Evolutionary conservation across 768 basidiomycete species (phyloP).

Genomic region (Kwoniella sp.): DNA sequence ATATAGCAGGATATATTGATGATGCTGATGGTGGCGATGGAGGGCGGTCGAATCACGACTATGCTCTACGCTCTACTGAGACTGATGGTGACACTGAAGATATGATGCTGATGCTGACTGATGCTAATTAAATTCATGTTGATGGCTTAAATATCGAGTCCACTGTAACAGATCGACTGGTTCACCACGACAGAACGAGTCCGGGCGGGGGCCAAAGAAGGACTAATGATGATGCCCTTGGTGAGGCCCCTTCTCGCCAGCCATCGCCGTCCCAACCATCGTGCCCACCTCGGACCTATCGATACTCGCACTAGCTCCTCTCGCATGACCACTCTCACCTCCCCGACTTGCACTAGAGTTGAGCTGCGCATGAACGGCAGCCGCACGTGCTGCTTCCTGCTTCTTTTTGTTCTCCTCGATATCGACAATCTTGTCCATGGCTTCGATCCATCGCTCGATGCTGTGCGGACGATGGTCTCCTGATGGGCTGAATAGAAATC

Average conservation of each 20-base stretch:
- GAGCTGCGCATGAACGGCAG: neutral
- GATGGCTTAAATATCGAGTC: too few species aligned
- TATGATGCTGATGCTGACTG: too few species aligned
- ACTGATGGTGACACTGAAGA: too few species aligned
- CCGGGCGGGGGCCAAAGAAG: too few species aligned
- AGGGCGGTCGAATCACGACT: too few species aligned
- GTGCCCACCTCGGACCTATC: slow-evolving; percentile 6
- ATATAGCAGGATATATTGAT: too few species aligned
- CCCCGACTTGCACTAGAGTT: neutral
- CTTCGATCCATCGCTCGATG: slow-evolving; percentile 77
- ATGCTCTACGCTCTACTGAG: too few species aligned
- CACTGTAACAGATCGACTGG: too few species aligned
- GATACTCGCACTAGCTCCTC: slow-evolving; percentile 1
- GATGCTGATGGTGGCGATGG: too few species aligned
- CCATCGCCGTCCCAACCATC: neutral
- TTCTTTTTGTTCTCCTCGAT: slow-evolving; percentile 2
- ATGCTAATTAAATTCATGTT: too few species aligned
- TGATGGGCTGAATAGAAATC: slow-evolving; percentile 64
- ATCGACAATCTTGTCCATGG: slow-evolving; percentile 74
- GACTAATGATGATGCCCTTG: neutral
- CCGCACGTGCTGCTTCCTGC: neutral
- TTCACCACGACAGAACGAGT: too few species aligned
- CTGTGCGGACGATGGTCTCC: slow-evolving; percentile 55
- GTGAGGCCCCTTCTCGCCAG: neutral
- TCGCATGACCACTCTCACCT: neutral